Base-by-base conservation (phyloP, 2,329 filamentous ascomycete species). In the Sordariomycetes sp. region DNA sequence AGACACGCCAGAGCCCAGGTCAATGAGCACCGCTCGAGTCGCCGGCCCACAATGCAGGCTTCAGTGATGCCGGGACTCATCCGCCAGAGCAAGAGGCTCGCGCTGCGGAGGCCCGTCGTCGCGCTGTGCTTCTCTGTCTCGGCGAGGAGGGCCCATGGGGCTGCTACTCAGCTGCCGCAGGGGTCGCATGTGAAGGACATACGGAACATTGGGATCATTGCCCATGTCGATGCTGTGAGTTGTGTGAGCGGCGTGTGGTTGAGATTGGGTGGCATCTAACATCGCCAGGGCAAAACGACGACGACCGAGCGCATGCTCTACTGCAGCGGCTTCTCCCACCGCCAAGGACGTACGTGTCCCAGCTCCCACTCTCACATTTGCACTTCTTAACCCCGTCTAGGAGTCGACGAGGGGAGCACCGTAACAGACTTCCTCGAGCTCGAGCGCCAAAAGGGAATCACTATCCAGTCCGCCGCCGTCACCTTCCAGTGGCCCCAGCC, bases 291-390 rank as follows among this genome's bases (percentile, higher is more conserved):
- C 10, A 99, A 99, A 76, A 99, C 94, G 1, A 97, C 94, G 0
- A 99, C 94, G 0, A 97, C 94, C 3, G 94, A 99, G 82, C 90
- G 94, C 59, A 97, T 97, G 92, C 86, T 99, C 66, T 97, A 90
- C 68, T 96, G 96, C 66, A 95, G 90, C 68, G 92, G 94, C 54
- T 85, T 91, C 61, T 95, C 91, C 10, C 80, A 89, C 62, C 80
- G 91, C 69, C 84, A 96, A 66, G 94, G 94, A 73, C 79, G 79
- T 80, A 66, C 53, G 76, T 68, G 10, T 22, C 45, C 42, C 42
- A 25, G 13, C 42, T 28, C 56, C 60, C 32, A 3, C 15, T 25
- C 39, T 32, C 51, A 64, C 50, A 24, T 57, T 36, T 52, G 24
- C 39, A 45, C 57, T 22, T 59, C 53, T 7, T 28, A n/a, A 51